A percentile compares a stretch with the other conserved stretches of the same genome.
phyloP scores from a whole-genome alignment of 192 early-diverging fungal genomes.

The Umbelopsis vinacea region DNA sequence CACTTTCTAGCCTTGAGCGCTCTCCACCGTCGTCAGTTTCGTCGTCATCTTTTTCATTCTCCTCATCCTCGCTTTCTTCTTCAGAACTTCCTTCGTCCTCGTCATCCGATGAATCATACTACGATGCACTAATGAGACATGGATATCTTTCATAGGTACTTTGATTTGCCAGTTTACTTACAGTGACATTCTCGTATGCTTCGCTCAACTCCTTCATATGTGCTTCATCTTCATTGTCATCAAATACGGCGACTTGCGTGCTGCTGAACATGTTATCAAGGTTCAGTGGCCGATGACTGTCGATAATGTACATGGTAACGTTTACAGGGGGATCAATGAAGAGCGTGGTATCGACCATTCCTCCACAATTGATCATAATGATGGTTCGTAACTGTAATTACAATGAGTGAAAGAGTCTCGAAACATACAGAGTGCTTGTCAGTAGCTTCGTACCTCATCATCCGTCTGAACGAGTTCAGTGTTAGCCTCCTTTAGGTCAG shows the following conservation, averaged over 20 bases:
- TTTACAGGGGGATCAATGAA: constrained; percentile 57
- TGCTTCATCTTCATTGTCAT: constrained; percentile 82
- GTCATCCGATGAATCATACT: constrained; percentile 41
- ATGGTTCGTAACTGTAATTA: constrained; percentile 66
- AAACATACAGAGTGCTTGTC: neutral
- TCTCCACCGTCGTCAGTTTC: constrained; percentile 42
- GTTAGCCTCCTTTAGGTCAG: constrained; percentile 61
- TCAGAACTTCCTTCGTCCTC: constrained; percentile 12
- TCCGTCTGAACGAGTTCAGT: constrained; percentile 53
- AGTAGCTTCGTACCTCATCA: constrained; percentile 44
- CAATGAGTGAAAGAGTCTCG: neutral
- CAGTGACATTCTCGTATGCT: constrained; percentile 73
- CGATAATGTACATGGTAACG: constrained; percentile 79
- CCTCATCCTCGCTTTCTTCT: constrained; percentile 36
- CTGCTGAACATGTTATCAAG: constrained; percentile 80
- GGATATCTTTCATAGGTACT: neutral
- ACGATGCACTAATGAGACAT: neutral
- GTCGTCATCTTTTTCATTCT: constrained; percentile 41
- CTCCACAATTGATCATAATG: constrained; percentile 89
- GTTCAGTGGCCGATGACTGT: constrained; percentile 88
- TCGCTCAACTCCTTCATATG: constrained; percentile 65
- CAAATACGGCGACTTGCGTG: constrained; percentile 82
- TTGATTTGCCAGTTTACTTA: constrained; percentile 26
- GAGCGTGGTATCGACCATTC: constrained; percentile 72
- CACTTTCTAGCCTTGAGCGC: constrained; percentile 25